These are phyloP conservation scores for Cymodocea nodosa DNA, from an alignment of 116 monocot genomes.

Conservation along the genomic window DNA sequence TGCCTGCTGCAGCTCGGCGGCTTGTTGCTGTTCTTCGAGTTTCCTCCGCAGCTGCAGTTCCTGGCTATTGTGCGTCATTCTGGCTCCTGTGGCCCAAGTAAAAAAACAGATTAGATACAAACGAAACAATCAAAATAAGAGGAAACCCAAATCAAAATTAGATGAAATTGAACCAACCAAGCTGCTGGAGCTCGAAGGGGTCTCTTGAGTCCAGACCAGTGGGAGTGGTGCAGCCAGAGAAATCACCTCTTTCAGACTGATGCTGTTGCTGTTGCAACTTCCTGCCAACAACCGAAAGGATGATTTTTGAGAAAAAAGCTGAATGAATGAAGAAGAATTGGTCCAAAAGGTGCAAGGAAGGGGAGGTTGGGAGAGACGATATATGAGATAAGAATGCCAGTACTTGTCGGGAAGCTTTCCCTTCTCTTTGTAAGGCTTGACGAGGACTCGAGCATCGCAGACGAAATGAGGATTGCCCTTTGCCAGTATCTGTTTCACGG, in stretches of 20 bases:
- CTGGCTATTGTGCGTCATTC: slow-evolving; percentile 53
- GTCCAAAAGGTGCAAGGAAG: background rate
- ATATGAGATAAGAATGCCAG: slow-evolving; percentile 18
- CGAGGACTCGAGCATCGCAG: slow-evolving; percentile 72
- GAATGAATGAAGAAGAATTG: background rate
- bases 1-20: slow-evolving; percentile 77
- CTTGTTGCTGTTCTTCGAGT: slow-evolving; percentile 81
- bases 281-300: slow-evolving; percentile 6
- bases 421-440: slow-evolving; percentile 94
- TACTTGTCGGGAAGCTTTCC: slow-evolving; percentile 67
- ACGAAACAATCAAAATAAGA: background rate
- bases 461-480: slow-evolving; percentile 77
- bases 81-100: slow-evolving; percentile 25
- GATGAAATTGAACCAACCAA: slow-evolving; percentile 17
- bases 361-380: background rate
- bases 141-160: background rate
- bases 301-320: background rate
- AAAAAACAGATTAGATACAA: background rate
- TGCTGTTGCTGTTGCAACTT: slow-evolving; percentile 32
- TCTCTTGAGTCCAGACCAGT: slow-evolving; percentile 53
- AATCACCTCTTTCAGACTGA: slow-evolving; percentile 29
- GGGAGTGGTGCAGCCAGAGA: slow-evolving; percentile 40
- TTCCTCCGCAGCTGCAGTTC: slow-evolving; percentile 65
- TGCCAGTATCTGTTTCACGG: slow-evolving; percentile 55
- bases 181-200: slow-evolving; percentile 49